A percentile compares a stretch with the other conserved stretches of the same genome.
Evolutionary conservation across 2,329 filamentous ascomycete genomes (phyloP).

Genomic region (Fusarium succisae): DNA sequence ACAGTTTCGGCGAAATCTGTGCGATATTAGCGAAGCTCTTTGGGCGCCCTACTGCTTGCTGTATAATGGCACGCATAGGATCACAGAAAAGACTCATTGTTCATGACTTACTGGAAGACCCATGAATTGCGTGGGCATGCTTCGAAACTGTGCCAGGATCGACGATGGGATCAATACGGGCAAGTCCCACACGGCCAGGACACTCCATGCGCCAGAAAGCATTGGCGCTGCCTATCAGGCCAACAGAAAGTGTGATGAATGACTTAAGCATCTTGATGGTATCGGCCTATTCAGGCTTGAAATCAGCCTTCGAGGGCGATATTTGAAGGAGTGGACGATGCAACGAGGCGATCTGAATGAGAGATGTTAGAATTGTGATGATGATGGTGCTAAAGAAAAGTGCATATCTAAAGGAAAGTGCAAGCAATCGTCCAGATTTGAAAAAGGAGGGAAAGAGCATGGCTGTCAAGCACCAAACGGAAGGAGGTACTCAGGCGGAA

Average conservation of each 20-base stretch:
- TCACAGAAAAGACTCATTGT: too few species aligned
- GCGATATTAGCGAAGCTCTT: conserved; percentile 27
- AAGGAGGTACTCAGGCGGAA: conserved; percentile 16
- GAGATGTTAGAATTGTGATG: conserved; percentile 22
- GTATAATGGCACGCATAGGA: neutral
- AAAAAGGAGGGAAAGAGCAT: conserved; percentile 7
- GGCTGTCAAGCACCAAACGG: conserved; percentile 13
- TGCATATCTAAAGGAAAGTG: conserved; percentile 3
- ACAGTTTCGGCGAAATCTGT: conserved; percentile 72
- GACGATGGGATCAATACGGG: conserved; percentile 81
- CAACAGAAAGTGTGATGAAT: conserved; percentile 45
- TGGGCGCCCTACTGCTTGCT: neutral
- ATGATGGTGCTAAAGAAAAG: neutral
- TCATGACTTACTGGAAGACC: conserved; percentile 73
- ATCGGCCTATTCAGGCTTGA: conserved; percentile 40
- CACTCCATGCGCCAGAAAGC: conserved; percentile 95
- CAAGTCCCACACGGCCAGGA: conserved; percentile 73
- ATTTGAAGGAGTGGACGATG: conserved; percentile 48
- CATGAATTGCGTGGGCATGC: conserved; percentile 81
- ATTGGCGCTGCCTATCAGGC: conserved; percentile 53
- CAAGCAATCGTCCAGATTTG: neutral
- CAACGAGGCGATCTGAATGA: conserved; percentile 47
- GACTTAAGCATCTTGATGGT: conserved; percentile 48
- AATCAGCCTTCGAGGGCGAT: conserved; percentile 9
- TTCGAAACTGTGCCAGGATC: conserved; percentile 65